phyloP scores from a whole-genome alignment of 1,284 basidiomycete genomes.

The Macrocybe sp. region DNA sequence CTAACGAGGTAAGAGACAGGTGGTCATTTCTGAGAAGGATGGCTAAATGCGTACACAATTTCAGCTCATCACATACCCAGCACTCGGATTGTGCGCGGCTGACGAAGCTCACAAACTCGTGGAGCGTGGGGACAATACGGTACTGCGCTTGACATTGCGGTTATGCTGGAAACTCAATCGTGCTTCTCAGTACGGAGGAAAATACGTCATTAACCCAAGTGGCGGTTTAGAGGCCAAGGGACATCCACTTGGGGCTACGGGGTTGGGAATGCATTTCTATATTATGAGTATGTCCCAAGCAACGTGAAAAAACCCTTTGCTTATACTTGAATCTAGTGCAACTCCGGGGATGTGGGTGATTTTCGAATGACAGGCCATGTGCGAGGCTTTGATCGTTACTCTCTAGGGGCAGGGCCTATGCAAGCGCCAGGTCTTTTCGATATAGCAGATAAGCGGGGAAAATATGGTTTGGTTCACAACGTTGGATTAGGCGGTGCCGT shows the following conservation, averaged over 20 bases:
- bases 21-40: not conserved
- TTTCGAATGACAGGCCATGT: not conserved
- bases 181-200: conserved; percentile 64
- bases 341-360: conserved; percentile 57
- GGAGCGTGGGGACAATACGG: conserved; percentile 79
- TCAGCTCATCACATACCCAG: conserved; percentile 81
- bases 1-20: conserved; percentile 54
- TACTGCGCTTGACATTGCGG: conserved; percentile 18
- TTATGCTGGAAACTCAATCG: conserved; percentile 7
- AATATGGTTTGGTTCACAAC: conserved; percentile 82
- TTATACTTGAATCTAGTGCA: conserved; percentile 46
- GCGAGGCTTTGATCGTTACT: conserved; percentile 1
- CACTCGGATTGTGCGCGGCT: conserved; percentile 66
- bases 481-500: conserved; percentile 78
- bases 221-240: conserved; percentile 88
- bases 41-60: not conserved
- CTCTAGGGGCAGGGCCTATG: conserved; percentile 73
- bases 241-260: conserved; percentile 81
- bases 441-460: conserved; percentile 58
- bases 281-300: conserved; percentile 59
- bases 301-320: conserved; percentile 6
- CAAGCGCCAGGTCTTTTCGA: conserved; percentile 72
- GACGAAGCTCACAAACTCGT: conserved; percentile 76
- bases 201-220: conserved; percentile 85
- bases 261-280: conserved; percentile 86